These are phyloP conservation scores for Aschersonia sp. DNA, from an alignment of 2,329 filamentous ascomycete genomes.

Conservation along the genomic window DNA sequence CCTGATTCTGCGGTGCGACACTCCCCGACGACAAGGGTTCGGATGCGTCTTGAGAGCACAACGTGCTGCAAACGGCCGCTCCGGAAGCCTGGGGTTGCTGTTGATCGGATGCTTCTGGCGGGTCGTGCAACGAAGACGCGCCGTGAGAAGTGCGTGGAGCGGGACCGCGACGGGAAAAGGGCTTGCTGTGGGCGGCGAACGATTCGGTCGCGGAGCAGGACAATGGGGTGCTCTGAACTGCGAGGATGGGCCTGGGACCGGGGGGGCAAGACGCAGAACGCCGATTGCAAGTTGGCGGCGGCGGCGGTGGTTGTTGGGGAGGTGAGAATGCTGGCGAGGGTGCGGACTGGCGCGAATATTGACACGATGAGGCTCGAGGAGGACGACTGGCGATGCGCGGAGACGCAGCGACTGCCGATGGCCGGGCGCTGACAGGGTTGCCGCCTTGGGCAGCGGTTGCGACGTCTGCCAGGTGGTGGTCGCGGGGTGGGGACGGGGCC, in stretches of 20 bases:
- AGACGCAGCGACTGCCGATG: not conserved
- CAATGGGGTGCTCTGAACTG: too few relatives aligned
- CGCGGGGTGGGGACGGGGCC: constrained; percentile 1
- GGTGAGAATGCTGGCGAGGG: not conserved
- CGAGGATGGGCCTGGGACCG: not conserved
- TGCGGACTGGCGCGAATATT: not conserved
- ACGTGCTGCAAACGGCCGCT: too few relatives aligned
- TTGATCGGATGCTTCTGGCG: too few relatives aligned
- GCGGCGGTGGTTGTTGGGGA: not conserved
- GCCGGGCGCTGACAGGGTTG: not conserved
- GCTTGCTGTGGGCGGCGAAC: too few relatives aligned
- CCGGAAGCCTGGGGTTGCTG: too few relatives aligned
- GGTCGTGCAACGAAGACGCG: too few relatives aligned
- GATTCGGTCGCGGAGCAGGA: too few relatives aligned
- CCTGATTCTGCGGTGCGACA: not conserved
- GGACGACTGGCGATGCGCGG: not conserved
- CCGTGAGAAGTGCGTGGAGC: too few relatives aligned
- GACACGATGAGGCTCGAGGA: not conserved
- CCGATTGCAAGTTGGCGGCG: not conserved
- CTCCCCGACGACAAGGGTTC: not conserved
- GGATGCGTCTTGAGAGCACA: not conserved
- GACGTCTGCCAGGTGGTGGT: not conserved
- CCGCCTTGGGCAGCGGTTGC: not conserved
- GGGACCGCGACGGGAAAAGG: too few relatives aligned
- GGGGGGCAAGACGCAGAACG: not conserved